phyloP scores from a whole-genome alignment of 176 grass and related monocot species.

The Zea luxurians region DNA sequence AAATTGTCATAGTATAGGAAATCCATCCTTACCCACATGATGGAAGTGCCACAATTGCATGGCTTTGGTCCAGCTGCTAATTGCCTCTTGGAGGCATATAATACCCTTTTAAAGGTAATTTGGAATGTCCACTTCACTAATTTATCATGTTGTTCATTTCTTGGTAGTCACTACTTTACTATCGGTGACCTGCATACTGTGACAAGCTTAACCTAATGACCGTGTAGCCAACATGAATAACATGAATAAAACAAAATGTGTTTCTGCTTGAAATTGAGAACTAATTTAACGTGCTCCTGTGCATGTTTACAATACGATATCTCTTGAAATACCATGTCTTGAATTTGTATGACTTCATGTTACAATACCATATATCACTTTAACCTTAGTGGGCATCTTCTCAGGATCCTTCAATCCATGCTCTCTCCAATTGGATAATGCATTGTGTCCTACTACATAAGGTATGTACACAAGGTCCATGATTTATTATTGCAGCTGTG shows the following conservation, averaged over 20 bases:
- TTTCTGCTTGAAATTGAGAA: conserved; percentile 1
- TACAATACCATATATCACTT: background rate
- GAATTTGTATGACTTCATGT: background rate
- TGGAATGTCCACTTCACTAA: background rate
- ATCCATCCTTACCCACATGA: conserved; percentile 99
- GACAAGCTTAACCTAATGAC: background rate
- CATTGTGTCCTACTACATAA: background rate
- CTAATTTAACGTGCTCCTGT: background rate
- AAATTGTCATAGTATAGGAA: conserved; percentile 61
- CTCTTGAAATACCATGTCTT: conserved; percentile 1
- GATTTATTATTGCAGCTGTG: too few relatives aligned
- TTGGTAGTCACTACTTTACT: background rate
- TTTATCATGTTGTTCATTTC: background rate
- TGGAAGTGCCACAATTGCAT: conserved; percentile 98
- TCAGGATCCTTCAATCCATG: conserved; percentile 8
- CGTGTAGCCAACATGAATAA: conserved; percentile 1
- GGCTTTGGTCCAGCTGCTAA: conserved; percentile 98
- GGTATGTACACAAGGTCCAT: too few relatives aligned
- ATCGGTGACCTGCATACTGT: background rate
- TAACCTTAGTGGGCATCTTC: background rate
- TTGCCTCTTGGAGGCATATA: conserved; percentile 92
- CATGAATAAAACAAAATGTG: background rate
- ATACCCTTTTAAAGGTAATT: conserved; percentile 85
- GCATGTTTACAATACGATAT: background rate
- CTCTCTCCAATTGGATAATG: background rate